phyloP scores from a whole-genome alignment of 2,329 filamentous ascomycete genomes.

The Fusarium continuum region DNA sequence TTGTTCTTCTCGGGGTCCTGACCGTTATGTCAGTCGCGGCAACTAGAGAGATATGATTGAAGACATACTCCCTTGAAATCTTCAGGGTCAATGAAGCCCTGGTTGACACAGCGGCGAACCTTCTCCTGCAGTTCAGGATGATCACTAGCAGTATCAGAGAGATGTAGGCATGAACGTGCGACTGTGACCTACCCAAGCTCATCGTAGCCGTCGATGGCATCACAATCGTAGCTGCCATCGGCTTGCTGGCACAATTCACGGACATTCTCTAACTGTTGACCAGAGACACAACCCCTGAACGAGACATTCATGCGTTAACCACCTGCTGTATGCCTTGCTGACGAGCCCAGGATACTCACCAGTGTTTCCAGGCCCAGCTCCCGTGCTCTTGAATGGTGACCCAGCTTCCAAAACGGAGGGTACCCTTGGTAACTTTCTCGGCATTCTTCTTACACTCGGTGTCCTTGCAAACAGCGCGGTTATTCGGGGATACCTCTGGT shows the following conservation, averaged over 20 bases:
- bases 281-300: slow-evolving; percentile 86
- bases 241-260: slow-evolving; percentile 62
- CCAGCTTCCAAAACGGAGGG: slow-evolving; percentile 79
- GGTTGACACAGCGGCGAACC: slow-evolving; percentile 73
- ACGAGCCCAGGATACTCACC: slow-evolving; percentile 62
- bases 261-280: slow-evolving; percentile 73
- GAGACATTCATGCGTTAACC: not conserved
- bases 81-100: slow-evolving; percentile 83
- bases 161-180: not conserved
- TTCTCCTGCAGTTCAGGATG: slow-evolving; percentile 75
- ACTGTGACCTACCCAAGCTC: slow-evolving; percentile 65
- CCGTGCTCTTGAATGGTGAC: slow-evolving; percentile 70
- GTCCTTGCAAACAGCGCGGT: slow-evolving; percentile 78
- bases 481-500: slow-evolving; percentile 75
- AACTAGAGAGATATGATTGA: not conserved
- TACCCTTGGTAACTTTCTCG: slow-evolving; percentile 80
- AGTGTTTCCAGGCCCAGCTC: slow-evolving; percentile 84
- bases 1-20: slow-evolving; percentile 80
- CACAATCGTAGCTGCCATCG: slow-evolving; percentile 64
- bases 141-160: slow-evolving; percentile 45
- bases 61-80: slow-evolving; percentile 87
- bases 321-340: not conserved
- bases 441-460: slow-evolving; percentile 74
- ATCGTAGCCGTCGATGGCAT: slow-evolving; percentile 82
- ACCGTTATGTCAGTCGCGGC: slow-evolving; percentile 13